These are phyloP conservation scores for Earliella scabrosa DNA, from an alignment of 1,284 basidiomycete species.

Conservation along the genomic window DNA sequence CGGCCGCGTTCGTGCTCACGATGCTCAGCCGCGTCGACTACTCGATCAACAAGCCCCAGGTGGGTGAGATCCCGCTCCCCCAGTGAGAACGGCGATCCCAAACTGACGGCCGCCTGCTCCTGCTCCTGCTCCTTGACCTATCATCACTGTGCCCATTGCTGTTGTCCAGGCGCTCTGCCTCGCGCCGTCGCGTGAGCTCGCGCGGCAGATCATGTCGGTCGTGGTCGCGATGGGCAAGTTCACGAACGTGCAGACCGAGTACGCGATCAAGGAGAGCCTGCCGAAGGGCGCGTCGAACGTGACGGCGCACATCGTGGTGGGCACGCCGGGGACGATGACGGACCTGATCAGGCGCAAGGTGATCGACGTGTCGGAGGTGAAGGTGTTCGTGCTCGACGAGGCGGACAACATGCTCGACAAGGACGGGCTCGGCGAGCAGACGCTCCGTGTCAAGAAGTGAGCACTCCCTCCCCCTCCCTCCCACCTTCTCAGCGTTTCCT, in stretches of 20 bases:
- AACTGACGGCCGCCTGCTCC: background rate
- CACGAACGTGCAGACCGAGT: constrained; percentile 90
- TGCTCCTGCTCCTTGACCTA: too few relatives aligned
- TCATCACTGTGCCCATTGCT: too few relatives aligned
- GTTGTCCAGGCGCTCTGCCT: constrained; percentile 83
- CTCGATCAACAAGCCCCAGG: constrained; percentile 83
- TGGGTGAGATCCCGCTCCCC: constrained; percentile 37
- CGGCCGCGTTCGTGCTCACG: constrained; percentile 96
- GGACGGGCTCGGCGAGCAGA: constrained; percentile 97
- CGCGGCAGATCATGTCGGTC: constrained; percentile 97
- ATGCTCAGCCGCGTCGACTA: constrained; percentile 97
- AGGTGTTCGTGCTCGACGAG: constrained; percentile 97
- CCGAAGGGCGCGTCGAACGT: constrained; percentile 72
- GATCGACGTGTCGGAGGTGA: constrained; percentile 82
- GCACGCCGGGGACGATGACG: constrained; percentile 94
- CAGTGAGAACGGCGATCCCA: background rate
- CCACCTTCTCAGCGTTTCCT: too few relatives aligned
- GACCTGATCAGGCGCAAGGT: constrained; percentile 80
- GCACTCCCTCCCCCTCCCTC: too few relatives aligned
- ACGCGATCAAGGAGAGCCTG: constrained; percentile 90
- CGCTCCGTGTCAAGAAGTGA: constrained; percentile 92
- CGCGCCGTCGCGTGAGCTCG: constrained; percentile 95
- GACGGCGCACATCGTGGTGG: constrained; percentile 91
- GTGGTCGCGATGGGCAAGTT: constrained; percentile 95
- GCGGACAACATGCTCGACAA: constrained; percentile 99